Percentiles rank a stretch among this genome's conserved stretches.
Conservation (phyloP, 768 basidiomycete species). For the Tylopilus balloui region DNA sequence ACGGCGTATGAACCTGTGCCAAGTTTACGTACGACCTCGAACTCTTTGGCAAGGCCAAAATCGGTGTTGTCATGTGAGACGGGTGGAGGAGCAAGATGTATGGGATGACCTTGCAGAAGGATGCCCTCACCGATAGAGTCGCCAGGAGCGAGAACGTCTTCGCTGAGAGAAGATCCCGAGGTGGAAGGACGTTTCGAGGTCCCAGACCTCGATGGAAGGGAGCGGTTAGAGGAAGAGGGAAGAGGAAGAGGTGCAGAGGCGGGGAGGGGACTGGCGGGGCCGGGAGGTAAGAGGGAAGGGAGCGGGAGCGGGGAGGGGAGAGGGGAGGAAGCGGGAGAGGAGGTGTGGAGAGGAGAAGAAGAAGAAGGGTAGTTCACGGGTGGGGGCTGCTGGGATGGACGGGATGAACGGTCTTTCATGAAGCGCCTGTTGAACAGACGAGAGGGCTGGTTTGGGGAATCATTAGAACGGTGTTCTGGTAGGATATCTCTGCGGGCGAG, state of each 20-base stretch:
- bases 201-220: slow-evolving; percentile 35
- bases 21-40: slow-evolving; percentile 80
- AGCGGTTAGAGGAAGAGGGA: slow-evolving; percentile 33
- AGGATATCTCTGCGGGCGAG: slow-evolving; percentile 31
- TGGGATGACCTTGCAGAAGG: slow-evolving; percentile 59
- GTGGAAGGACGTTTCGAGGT: slow-evolving; percentile 27
- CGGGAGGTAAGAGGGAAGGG: slow-evolving; percentile 30
- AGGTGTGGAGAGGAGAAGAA: slow-evolving; percentile 4
- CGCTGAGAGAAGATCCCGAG: slow-evolving; percentile 30
- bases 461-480: slow-evolving; percentile 28
- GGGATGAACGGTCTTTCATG: slow-evolving; percentile 28
- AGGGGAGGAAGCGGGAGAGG: slow-evolving; percentile 20
- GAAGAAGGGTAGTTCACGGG: slow-evolving; percentile 14
- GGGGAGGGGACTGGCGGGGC: slow-evolving; percentile 30
- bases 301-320: slow-evolving; percentile 22
- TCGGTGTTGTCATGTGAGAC: slow-evolving; percentile 33
- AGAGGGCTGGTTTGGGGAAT: slow-evolving; percentile 12
- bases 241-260: slow-evolving; percentile 29
- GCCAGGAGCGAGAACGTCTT: slow-evolving; percentile 63
- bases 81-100: slow-evolving; percentile 49
- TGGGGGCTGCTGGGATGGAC: slow-evolving; percentile 14
- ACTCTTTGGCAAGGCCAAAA: slow-evolving; percentile 55
- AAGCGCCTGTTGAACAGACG: slow-evolving; percentile 35
- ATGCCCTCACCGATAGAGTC: slow-evolving; percentile 71
- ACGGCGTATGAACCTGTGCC: slow-evolving; percentile 92